phyloP scores from a whole-genome alignment of 139 green algal species.

The Eudorina sp. region DNA sequence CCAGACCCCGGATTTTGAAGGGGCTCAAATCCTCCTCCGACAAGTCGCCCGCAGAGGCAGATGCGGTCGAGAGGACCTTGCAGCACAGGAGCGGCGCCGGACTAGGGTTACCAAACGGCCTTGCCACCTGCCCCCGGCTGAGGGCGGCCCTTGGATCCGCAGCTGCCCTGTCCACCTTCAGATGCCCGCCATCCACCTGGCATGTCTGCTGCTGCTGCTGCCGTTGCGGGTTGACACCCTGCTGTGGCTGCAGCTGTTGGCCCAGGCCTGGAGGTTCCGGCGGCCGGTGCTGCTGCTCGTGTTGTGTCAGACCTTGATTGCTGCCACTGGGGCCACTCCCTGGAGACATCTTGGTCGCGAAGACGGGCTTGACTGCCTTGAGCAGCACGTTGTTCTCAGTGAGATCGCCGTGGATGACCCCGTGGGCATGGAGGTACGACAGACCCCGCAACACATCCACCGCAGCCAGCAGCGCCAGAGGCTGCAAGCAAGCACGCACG shows the following conservation, averaged over 20 bases:
- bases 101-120: too few species aligned
- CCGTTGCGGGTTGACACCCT: too few species aligned
- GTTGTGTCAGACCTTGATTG: neutral
- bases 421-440: neutral
- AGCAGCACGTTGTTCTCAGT: too few species aligned
- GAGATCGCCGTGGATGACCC: constrained; percentile 4
- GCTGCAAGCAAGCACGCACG: neutral
- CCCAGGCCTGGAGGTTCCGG: neutral
- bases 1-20: too few species aligned
- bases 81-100: too few species aligned
- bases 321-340: too few species aligned
- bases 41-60: too few species aligned
- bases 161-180: too few species aligned
- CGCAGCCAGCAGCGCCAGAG: neutral
- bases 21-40: too few species aligned
- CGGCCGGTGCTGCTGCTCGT: neutral
- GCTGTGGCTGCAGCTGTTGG: neutral
- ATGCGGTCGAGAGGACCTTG: too few species aligned
- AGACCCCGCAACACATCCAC: neutral
- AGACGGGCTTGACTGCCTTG: neutral
- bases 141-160: too few species aligned
- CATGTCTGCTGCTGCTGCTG: neutral
- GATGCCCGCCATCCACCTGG: neutral
- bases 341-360: neutral
- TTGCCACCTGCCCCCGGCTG: too few species aligned